Percentiles rank a stretch among this genome's conserved stretches.
phyloP scores from a whole-genome alignment of 805 yeast genomes.

The Nakazawaea pomicola region DNA sequence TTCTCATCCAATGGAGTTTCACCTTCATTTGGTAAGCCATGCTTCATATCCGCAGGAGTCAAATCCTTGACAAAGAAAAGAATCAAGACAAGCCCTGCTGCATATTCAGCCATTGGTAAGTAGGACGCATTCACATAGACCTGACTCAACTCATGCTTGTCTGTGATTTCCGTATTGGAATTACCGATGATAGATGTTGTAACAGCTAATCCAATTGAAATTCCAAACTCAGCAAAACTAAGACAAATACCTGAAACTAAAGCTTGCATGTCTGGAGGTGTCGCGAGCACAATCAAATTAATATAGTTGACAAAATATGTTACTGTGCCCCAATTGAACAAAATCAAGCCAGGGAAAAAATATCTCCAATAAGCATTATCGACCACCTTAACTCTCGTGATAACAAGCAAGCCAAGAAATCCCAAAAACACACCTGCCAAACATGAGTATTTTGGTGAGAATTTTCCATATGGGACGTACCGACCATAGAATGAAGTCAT shows the following conservation, averaged over 20 bases:
- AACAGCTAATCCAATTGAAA: slow-evolving; percentile 24
- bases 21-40: background rate
- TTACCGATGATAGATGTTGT: slow-evolving; percentile 23
- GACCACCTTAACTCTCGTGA: background rate
- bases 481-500: background rate
- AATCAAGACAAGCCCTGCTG: background rate
- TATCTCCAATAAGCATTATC: slow-evolving; percentile 25
- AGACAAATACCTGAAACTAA: slow-evolving; percentile 31
- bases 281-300: slow-evolving; percentile 23
- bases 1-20: background rate
- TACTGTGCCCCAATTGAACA: slow-evolving; percentile 18
- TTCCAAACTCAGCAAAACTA: slow-evolving; percentile 30
- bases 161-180: background rate
- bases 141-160: background rate
- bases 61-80: background rate
- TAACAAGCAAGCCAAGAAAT: background rate
- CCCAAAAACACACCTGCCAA: background rate
- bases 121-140: background rate
- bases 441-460: background rate
- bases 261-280: slow-evolving; percentile 35
- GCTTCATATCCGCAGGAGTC: background rate
- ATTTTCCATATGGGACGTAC: background rate
- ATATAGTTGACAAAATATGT: slow-evolving; percentile 29
- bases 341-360: slow-evolving; percentile 12
- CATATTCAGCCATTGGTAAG: background rate